phyloP scores from a whole-genome alignment of 2,329 filamentous ascomycete genomes.

The Nemania serpens region DNA sequence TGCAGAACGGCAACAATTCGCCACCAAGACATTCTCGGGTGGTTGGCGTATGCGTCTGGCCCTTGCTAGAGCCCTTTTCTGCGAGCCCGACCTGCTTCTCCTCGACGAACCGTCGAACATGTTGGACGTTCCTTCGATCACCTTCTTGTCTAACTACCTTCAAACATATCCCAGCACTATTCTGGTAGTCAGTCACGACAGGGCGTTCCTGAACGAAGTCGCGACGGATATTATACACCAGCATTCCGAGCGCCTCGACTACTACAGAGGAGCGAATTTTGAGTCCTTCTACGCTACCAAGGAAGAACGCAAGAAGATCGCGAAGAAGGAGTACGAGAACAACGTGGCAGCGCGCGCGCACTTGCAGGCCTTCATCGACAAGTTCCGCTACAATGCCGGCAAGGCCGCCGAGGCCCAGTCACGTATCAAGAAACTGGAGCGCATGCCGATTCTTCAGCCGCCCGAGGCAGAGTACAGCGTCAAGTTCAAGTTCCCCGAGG shows the following conservation, averaged over 20 bases:
- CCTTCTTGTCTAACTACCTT: slow-evolving; percentile 94
- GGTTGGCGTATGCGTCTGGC: slow-evolving; percentile 99
- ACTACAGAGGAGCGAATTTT: slow-evolving; percentile 98
- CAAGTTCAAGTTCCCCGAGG: slow-evolving; percentile 95
- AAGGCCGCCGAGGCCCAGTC: slow-evolving; percentile 99
- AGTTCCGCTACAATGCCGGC: slow-evolving; percentile 98
- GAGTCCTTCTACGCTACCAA: slow-evolving; percentile 97
- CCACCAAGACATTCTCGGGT: slow-evolving; percentile 97
- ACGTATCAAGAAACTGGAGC: slow-evolving; percentile 97
- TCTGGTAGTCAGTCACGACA: slow-evolving; percentile 96
- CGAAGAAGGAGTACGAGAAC: slow-evolving; percentile 97
- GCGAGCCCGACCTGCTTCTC: slow-evolving; percentile 91
- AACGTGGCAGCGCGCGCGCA: slow-evolving; percentile 94
- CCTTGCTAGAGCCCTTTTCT: slow-evolving; percentile 92
- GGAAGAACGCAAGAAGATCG: slow-evolving; percentile 95
- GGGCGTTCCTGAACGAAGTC: slow-evolving; percentile 97
- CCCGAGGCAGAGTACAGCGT: slow-evolving; percentile 95
- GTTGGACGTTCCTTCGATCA: slow-evolving; percentile 99
- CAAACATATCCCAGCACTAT: slow-evolving; percentile 93
- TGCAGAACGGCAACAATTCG: slow-evolving; percentile 83
- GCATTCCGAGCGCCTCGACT: slow-evolving; percentile 94
- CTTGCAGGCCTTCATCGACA: slow-evolving; percentile 97
- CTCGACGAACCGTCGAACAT: slow-evolving; percentile 99
- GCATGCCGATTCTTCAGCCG: slow-evolving; percentile 88
- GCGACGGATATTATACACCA: slow-evolving; percentile 99